These are phyloP conservation scores for Raddia distichophylla DNA, from an alignment of 176 grass and related monocot genomes.

Conservation along the genomic window DNA sequence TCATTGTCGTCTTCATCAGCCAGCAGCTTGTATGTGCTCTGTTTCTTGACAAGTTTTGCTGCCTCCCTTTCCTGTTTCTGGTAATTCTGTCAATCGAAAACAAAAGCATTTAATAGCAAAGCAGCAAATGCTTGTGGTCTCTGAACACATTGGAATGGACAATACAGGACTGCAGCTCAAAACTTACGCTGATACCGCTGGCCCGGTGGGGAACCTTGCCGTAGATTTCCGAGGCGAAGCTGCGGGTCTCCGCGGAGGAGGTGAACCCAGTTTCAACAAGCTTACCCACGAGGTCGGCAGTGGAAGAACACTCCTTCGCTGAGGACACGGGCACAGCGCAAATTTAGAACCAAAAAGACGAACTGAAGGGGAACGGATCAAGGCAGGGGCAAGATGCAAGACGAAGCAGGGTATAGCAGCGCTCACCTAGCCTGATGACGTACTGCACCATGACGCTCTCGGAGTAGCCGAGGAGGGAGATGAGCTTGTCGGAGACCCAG, in stretches of 20 bases:
- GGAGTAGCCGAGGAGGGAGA: constrained; percentile 74
- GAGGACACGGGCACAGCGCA: neutral
- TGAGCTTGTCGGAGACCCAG: constrained; percentile 89
- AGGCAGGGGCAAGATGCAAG: neutral
- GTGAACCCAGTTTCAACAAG: constrained; percentile 69
- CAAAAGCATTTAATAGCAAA: constrained; percentile 20
- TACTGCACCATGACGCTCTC: constrained; percentile 70
- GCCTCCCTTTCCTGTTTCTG: constrained; percentile 81
- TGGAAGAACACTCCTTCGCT: constrained; percentile 83
- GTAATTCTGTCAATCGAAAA: constrained; percentile 56
- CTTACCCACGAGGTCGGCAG: constrained; percentile 57
- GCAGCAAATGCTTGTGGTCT: neutral
- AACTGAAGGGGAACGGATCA: constrained; percentile 14
- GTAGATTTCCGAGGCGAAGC: constrained; percentile 70
- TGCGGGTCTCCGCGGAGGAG: constrained; percentile 49
- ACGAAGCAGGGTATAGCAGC: neutral
- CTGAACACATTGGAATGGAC: neutral
- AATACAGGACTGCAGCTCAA: neutral
- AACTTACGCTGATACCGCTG: constrained; percentile 60
- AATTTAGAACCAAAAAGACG: constrained; percentile 19
- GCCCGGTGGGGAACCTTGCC: constrained; percentile 69
- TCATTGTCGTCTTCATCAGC: constrained; percentile 59
- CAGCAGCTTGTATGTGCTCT: constrained; percentile 79
- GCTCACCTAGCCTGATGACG: constrained; percentile 73
- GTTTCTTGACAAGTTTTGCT: constrained; percentile 66